phyloP scores from a whole-genome alignment of 176 grass and related monocot genomes.

The Chloris gayana region DNA sequence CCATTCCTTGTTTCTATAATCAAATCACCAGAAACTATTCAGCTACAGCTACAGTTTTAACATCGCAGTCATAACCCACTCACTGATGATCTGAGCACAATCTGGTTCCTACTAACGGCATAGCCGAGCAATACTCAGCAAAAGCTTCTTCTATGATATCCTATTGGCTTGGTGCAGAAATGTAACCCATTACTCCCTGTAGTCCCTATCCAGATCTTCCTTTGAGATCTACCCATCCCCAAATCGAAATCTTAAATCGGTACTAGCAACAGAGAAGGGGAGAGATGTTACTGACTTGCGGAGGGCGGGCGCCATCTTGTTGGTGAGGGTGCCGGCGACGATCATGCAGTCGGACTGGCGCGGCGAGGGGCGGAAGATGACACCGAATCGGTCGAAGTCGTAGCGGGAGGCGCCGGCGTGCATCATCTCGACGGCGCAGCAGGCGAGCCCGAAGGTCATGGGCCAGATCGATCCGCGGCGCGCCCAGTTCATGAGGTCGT shows the following conservation, averaged over 20 bases:
- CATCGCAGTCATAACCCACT: background rate
- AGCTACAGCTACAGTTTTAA: background rate
- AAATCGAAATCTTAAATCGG: constrained; percentile 35
- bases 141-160: background rate
- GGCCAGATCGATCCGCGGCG: constrained; percentile 85
- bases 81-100: background rate
- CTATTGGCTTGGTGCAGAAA: background rate
- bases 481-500: constrained; percentile 95
- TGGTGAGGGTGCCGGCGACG: constrained; percentile 89
- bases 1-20: background rate
- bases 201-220: constrained; percentile 6
- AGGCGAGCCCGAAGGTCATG: constrained; percentile 93
- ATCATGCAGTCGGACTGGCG: constrained; percentile 98
- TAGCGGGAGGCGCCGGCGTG: constrained; percentile 83
- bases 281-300: constrained; percentile 59
- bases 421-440: constrained; percentile 99
- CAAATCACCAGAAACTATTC: background rate
- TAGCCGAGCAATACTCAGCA: background rate
- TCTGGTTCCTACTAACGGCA: background rate
- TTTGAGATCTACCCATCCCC: constrained; percentile 29
- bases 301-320: constrained; percentile 96
- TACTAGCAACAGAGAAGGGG: background rate
- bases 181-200: background rate
- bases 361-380: constrained; percentile 91
- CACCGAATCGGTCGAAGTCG: constrained; percentile 95